phyloP scores from a whole-genome alignment of 2,329 filamentous ascomycete species.

The Periconia sp. region DNA sequence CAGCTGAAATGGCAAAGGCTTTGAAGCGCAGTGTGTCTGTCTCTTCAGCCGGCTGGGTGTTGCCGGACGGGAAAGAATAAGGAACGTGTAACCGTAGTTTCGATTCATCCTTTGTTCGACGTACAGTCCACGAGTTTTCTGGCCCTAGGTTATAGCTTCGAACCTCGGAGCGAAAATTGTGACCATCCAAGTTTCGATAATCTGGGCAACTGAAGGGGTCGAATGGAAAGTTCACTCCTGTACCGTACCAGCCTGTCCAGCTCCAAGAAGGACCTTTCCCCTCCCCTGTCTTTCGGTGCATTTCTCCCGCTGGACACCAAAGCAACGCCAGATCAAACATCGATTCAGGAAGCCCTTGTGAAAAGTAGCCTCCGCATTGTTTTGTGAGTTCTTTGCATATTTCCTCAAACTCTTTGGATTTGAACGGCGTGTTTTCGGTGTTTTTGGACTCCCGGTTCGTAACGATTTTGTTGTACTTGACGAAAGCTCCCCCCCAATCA shows the following conservation, averaged over 20 bases:
- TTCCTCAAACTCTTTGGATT: constrained; percentile 21
- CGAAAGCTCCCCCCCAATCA: constrained; percentile 34
- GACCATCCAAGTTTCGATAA: constrained; percentile 18
- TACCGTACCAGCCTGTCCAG: constrained; percentile 30
- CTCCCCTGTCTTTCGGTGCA: constrained; percentile 11
- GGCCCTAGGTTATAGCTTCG: constrained; percentile 29
- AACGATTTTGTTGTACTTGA: constrained; percentile 34
- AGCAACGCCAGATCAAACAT: constrained; percentile 35
- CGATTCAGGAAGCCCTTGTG: constrained; percentile 34
- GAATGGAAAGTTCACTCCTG: constrained; percentile 33
- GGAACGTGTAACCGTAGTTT: constrained; percentile 28
- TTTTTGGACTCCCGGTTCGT: constrained; percentile 20
- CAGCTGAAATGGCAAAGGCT: constrained; percentile 25
- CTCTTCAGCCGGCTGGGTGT: constrained; percentile 14
- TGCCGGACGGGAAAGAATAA: constrained; percentile 27
- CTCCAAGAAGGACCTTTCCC: constrained; percentile 33
- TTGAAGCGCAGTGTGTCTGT: constrained; percentile 30
- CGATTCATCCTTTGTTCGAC: constrained; percentile 13
- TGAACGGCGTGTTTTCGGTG: constrained; percentile 11
- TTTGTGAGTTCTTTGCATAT: constrained; percentile 27
- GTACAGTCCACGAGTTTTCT: constrained; percentile 24
- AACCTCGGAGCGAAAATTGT: constrained; percentile 34
- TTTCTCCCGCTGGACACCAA: constrained; percentile 32
- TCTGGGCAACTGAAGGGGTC: constrained; percentile 37
- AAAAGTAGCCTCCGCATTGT: constrained; percentile 31